Base-by-base conservation (phyloP, 257 asterid genomes). In the Solanum sitiens region DNA sequence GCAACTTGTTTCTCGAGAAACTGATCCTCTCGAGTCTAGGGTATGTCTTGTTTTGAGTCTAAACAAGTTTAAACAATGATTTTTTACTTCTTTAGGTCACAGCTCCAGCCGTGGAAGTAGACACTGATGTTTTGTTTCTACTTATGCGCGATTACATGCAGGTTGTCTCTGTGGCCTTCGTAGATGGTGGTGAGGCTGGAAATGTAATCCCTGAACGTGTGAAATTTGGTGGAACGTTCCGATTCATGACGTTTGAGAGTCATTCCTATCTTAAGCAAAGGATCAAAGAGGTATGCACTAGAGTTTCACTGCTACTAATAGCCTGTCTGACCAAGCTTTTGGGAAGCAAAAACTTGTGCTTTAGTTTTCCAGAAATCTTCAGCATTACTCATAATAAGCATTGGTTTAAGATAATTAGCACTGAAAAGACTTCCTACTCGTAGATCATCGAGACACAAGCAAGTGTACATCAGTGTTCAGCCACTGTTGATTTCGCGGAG, bases 1-100 rank as follows among this genome's bases (percentile, higher is more conserved):
- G 73, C 98, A 96, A 87, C 90, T 95, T 86, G 89, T 96, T 90
- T 96, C 99, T 6, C 94, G 99, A 72, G 98, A 96, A 92, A 95
- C 96, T 20, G 94, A 96, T 89, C 98, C 98, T 86, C 90, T 95
- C 30, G 95, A 93, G 84, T 75, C 98, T 83, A 92, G 94, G 92
- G 99, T 96, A 92, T 86, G 83, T 21, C 20, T 80, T 11, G 3
- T 44, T 47, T 44, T 18, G 27, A 27, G 5, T 47, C 5, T 68
- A 47, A 27, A 80, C 27, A 80, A 80, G 15, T 42, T 42, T n/a
- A 1, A 37, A 42, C 15, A 39, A 37, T 37, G 7, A 37, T 37
- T n/a, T 27, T 42, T 39, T 14, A 25, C 21, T 86, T 42, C 45
- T 42, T 42, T 42, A 37, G 7, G 39, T 37, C 39, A 37, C 39